Evolutionary conservation across 495 filamentous ascomycete genomes (phyloP), one percentile per base, ranked within the genome.

Genomic region (Aspergillus olivimuriae): DNA sequence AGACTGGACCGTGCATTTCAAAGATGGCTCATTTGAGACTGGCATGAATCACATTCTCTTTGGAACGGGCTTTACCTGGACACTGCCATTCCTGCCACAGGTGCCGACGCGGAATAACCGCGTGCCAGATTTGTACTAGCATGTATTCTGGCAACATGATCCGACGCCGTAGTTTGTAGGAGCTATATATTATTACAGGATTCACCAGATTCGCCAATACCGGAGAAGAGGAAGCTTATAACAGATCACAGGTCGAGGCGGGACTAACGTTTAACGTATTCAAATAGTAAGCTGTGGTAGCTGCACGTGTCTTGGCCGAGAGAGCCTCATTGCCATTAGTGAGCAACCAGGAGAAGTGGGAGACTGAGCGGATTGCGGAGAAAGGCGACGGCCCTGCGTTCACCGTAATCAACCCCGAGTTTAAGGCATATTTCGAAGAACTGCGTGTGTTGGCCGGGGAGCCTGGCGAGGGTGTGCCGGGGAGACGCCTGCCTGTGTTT

Each of bases 221-320:
- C 26, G 7, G 12, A 7, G 12, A 7, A 7, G 26, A 30, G 7
- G 26, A 12, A 30, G 26, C 7, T 30, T 30, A 12, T 0, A 80
- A n/a, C n/a, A n/a, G n/a, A n/a, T n/a, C n/a, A n/a, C n/a, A 26
- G 63, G 65, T 77, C 12, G 69, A 66, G n/a, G 75, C 70, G 6
- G 77, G 73, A 0, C 62, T 81, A 12, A 79, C 73, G 1, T 78
- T 81, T 61, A 70, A 70, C 15, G 65, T 78, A 1, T 80, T 76
- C 36, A 76, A 82, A 58, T 80, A 72, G 71, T 76, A 82, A 53
- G 59, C 60, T 60, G 39, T 38, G 3, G 52, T 61, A 0, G 58
- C 65, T 0, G 70, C 70, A 1, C 67, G 72, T 5, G 51, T 68
- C 5, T 57, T 76, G 3, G 61, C 72, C 1, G 69, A 70, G 1